phyloP scores from a whole-genome alignment of 108 stramenopile genomes.

The Cyclotella atomus region DNA sequence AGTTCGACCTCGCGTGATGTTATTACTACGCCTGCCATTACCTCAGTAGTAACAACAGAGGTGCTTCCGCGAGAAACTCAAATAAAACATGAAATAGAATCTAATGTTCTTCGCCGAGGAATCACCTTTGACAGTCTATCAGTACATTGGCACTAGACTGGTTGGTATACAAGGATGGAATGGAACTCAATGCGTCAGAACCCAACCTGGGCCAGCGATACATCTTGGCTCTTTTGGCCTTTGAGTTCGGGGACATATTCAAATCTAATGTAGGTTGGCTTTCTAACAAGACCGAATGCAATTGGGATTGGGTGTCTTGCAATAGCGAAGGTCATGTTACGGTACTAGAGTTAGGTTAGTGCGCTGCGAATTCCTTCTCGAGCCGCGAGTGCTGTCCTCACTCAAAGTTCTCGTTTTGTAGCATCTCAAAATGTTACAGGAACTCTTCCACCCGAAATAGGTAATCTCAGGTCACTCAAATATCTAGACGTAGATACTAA shows the following conservation, averaged over 20 bases:
- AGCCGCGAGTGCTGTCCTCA: no score
- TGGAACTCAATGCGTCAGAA: not conserved
- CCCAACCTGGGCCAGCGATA: not conserved
- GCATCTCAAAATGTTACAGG: not conserved
- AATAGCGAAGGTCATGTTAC: not conserved
- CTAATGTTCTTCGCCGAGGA: not conserved
- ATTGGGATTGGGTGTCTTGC: not conserved
- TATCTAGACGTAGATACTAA: not conserved
- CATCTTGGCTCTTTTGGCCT: no score
- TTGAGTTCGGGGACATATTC: not conserved
- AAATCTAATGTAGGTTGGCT: not conserved
- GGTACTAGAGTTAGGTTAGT: not conserved
- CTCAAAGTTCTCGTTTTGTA: no score
- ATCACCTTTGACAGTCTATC: not conserved
- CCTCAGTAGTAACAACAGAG: no score
- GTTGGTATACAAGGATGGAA: not conserved
- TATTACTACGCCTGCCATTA: no score
- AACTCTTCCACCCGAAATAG: slow-evolving; percentile 2
- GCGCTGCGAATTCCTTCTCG: no score
- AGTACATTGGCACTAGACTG: not conserved
- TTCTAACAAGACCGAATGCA: not conserved
- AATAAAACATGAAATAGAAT: no score
- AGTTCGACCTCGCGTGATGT: no score
- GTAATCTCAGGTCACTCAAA: not conserved
- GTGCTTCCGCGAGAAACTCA: no score